A percentile compares a stretch with the other conserved stretches of the same genome.
Conservation (phyloP, 2,329 filamentous ascomycete genomes). For the Diplodia intermedia region DNA sequence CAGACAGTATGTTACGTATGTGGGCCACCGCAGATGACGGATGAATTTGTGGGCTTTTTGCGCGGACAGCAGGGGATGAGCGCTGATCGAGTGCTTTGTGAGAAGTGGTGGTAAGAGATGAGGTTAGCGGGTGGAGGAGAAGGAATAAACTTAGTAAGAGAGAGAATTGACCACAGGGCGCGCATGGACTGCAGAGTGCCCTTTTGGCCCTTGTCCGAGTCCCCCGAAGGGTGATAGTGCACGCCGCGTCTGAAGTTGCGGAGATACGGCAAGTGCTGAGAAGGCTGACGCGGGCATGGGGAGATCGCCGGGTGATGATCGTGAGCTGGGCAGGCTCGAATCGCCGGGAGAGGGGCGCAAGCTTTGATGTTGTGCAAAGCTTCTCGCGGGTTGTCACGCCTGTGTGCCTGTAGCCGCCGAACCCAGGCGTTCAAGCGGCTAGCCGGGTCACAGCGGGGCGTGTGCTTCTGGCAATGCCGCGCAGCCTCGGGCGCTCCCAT, state of each 20-base stretch:
- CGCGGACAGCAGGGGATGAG: constrained; percentile 48
- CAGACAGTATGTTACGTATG: constrained; percentile 56
- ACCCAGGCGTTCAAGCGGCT: constrained; percentile 8
- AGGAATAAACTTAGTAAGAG: too few relatives aligned
- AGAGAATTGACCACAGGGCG: too few relatives aligned
- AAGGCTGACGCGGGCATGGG: constrained; percentile 11
- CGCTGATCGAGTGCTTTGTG: constrained; percentile 53
- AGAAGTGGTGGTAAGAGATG: constrained; percentile 58
- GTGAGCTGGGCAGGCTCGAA: constrained; percentile 6
- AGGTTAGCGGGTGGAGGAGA: not conserved
- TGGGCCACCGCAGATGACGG: constrained; percentile 57
- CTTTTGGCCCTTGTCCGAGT: too few relatives aligned
- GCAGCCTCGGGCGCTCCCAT: constrained; percentile 15
- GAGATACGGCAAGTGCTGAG: not conserved
- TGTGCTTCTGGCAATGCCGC: constrained; percentile 6
- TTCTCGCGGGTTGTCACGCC: not conserved
- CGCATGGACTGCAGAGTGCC: too few relatives aligned
- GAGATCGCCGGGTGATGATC: not conserved
- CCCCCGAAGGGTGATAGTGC: too few relatives aligned
- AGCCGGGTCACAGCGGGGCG: constrained; percentile 24
- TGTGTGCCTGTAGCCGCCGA: constrained; percentile 21
- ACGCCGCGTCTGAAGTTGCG: too few relatives aligned
- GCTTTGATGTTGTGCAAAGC: constrained; percentile 24
- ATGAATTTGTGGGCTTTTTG: constrained; percentile 53
- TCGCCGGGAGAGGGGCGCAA: constrained; percentile 11